Conservation (phyloP, 345 rosid species). For the Cardiospermum halicacabum region DNA sequence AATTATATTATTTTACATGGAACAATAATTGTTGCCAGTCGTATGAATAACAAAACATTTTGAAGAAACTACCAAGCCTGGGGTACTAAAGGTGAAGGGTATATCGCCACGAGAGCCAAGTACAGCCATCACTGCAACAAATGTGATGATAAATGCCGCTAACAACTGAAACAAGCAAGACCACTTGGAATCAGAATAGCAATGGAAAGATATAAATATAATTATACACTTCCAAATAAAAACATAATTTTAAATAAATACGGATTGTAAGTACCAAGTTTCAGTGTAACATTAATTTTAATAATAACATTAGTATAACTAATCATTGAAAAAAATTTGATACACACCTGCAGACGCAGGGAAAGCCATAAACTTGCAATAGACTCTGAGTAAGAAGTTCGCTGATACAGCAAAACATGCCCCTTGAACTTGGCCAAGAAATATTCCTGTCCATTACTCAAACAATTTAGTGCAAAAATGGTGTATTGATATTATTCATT, state of each 20-base stretch:
- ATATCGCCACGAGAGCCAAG: slow-evolving; percentile 60
- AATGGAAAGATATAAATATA: background rate
- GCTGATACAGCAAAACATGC: slow-evolving; percentile 60
- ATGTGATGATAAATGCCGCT: slow-evolving; percentile 70
- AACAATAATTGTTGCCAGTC: background rate
- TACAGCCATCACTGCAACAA: slow-evolving; percentile 74
- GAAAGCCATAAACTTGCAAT: slow-evolving; percentile 95
- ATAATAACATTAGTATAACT: too few species aligned
- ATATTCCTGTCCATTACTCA: slow-evolving; percentile 44
- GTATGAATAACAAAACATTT: slow-evolving; percentile 9
- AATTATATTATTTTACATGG: background rate
- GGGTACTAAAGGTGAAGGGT: slow-evolving; percentile 69
- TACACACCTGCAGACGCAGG: slow-evolving; percentile 85
- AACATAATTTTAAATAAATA: too few species aligned
- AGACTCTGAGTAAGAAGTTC: slow-evolving; percentile 76
- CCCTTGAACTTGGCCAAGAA: slow-evolving; percentile 57
- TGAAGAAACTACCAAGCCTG: slow-evolving; percentile 68
- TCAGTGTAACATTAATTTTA: too few species aligned
- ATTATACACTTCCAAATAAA: slow-evolving; percentile 1
- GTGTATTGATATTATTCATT: background rate
- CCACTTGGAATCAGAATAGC: slow-evolving; percentile 7
- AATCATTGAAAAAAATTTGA: background rate
- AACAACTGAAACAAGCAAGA: slow-evolving; percentile 48
- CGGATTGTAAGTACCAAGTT: too few species aligned
- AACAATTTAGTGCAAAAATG: slow-evolving; percentile 5